Evolutionary conservation across 495 filamentous ascomycete genomes (phyloP), one percentile per base, ranked within the genome.

Genomic region (Thozetella sp.): DNA sequence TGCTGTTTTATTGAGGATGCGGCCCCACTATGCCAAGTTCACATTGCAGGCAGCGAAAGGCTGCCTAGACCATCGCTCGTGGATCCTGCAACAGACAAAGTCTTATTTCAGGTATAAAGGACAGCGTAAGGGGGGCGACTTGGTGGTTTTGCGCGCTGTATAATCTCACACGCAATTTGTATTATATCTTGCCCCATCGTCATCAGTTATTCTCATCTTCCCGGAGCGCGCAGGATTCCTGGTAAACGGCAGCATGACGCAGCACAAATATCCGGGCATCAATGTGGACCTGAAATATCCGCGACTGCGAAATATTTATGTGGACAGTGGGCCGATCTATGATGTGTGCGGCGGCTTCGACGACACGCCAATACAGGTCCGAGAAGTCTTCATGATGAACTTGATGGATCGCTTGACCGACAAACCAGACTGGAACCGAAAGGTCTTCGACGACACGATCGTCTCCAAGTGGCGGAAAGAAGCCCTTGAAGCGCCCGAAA

Each of bases 401-500:
- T n/a, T 76, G 3, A 74, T 77, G 73, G 69, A 77, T 54, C 54
- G 54, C 3, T 45, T 79, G n/a, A 72, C 72, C 1, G 73, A 77
- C 61, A 81, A 81, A 52, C 68, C 68, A 1, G 67, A 80, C 27
- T 88, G 83, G 86, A 75, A 85, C 57, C 67, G 72, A 22, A 82
- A 88, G 66, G 75, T 88, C 53, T 84, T 83, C 58, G 72, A 88
- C 64, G 72, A 81, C 1, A 50, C 52, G 1, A 76, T 78, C 23
- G 65, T 70, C 13, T 60, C 56, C 15, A 72, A 73, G 45, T 80
- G 76, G 77, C 62, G 68, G 25, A 30, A 56, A 12, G 75, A 80
- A 57, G 68, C 72, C 23, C 54, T 75, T 22, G 63, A 59, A 10
- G 59, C 27, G 48, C 57, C 59, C 25, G 63, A 71, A n/a, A 63